Base-by-base conservation (phyloP, 2,329 filamentous ascomycete genomes). In the Calonectria pauciramosa region DNA sequence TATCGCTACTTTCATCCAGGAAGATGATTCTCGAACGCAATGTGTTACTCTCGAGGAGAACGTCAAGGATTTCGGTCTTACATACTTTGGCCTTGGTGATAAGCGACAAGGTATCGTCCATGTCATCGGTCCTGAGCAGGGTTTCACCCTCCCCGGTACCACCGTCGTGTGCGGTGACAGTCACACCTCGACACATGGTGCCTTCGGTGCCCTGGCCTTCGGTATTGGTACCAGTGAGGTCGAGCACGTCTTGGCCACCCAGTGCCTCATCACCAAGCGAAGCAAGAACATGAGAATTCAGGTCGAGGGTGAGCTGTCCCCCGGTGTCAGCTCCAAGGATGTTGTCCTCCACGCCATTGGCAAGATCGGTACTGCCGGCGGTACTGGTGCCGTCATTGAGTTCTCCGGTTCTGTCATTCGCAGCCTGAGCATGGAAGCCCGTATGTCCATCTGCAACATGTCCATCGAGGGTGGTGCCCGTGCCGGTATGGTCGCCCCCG, bases 371-470 rank as follows among this genome's bases (percentile, higher is more conserved):
- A 99, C 97, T 30, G 97, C 97, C 75, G 97, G 96, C 85, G 97
- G 97, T 80, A 99, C 94, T 71, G 96, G 96, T 76, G 93, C 94
- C 68, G 97, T 99, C 78, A 98, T 99, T 82, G 97, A 99, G 88
- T 99, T 96, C 89, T 98, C 96, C 83, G 97, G 97, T 74, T 98
- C 96, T 67, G 95, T 97, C 75, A 98, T 99, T 84, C 93, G 95
- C 80, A 88, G 87, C 75, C 89, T 99, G 81, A 98, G 95, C 86
- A 98, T 99, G 92, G 97, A 99, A 87, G 97, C 96, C 54, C 93
- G 97, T 80, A 99, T 99, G 97, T 98, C 96, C 77, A 98, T 99
- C 85, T 99, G 97, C 89, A 99, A 99, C 89, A 99, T 99, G 97
- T 96, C 96, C 18, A 98, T 99, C 80, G 97, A 99, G 89, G 97